These are phyloP conservation scores for Neonectria neomacrospora DNA, from an alignment of 2,329 filamentous ascomycete genomes.

Conservation along the genomic window DNA sequence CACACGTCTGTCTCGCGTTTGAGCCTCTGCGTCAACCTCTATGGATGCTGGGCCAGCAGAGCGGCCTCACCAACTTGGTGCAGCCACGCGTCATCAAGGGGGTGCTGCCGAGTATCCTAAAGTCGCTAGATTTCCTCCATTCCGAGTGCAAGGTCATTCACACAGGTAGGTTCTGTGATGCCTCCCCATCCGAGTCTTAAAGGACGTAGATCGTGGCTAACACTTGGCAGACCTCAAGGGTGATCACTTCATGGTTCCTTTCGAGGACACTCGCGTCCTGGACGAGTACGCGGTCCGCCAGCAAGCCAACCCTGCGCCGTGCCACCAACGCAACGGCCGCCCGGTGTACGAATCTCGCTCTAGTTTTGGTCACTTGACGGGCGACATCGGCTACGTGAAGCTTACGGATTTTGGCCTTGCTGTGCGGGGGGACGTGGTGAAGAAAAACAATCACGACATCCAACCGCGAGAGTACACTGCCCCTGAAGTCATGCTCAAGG, in stretches of 20 bases:
- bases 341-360: constrained; percentile 39
- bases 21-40: constrained; percentile 43
- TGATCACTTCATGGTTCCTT: constrained; percentile 43
- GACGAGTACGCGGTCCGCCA: constrained; percentile 40
- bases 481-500: constrained; percentile 46
- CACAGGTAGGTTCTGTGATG: constrained; percentile 48
- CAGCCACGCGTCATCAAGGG: constrained; percentile 40
- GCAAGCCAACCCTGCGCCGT: constrained; percentile 38
- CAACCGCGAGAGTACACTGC: constrained; percentile 47
- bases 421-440: constrained; percentile 37
- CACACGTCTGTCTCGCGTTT: constrained; percentile 39
- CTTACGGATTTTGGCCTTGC: constrained; percentile 46
- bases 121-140: constrained; percentile 55
- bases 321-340: constrained; percentile 36
- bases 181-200: no score
- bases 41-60: constrained; percentile 43
- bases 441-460: constrained; percentile 40
- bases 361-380: constrained; percentile 40
- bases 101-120: constrained; percentile 50
- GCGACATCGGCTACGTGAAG: constrained; percentile 41
- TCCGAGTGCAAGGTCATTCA: constrained; percentile 53
- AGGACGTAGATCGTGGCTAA: neutral
- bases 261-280: constrained; percentile 39
- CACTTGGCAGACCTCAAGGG: constrained; percentile 37
- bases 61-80: constrained; percentile 30